phyloP scores from a whole-genome alignment of 106 monocot species.

The Posidonia australis region DNA sequence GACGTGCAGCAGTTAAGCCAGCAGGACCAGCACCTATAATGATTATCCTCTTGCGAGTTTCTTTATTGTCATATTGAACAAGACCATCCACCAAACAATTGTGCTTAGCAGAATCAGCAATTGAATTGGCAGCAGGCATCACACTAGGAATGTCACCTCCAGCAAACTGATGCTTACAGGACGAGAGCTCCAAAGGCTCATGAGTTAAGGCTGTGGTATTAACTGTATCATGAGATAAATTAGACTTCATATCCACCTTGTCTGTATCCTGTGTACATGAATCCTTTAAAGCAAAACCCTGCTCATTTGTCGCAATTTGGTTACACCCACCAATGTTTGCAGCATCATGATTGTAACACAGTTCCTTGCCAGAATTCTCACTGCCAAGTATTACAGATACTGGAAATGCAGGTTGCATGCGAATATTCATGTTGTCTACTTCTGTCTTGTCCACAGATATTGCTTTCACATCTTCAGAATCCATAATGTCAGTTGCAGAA shows the following conservation, averaged over 20 bases:
- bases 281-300: background rate
- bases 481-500: background rate
- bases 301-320: background rate
- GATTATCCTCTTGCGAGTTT: conserved; percentile 42
- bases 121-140: conserved; percentile 2
- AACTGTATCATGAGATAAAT: background rate
- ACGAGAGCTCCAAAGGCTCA: conserved; percentile 9
- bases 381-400: conserved; percentile 1
- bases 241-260: background rate
- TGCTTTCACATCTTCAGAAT: conserved; percentile 5
- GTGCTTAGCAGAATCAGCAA: background rate
- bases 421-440: conserved; percentile 1
- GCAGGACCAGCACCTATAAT: conserved; percentile 93
- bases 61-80: conserved; percentile 11
- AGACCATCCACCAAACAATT: background rate
- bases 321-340: background rate
- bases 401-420: conserved; percentile 1
- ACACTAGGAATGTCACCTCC: background rate
- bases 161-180: conserved; percentile 2
- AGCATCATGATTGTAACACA: background rate
- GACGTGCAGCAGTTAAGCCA: conserved; percentile 88
- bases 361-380: background rate
- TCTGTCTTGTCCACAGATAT: conserved; percentile 1
- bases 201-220: conserved; percentile 9
- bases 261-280: background rate